phyloP scores from a whole-genome alignment of 768 basidiomycete genomes.

The Boletus sp. region DNA sequence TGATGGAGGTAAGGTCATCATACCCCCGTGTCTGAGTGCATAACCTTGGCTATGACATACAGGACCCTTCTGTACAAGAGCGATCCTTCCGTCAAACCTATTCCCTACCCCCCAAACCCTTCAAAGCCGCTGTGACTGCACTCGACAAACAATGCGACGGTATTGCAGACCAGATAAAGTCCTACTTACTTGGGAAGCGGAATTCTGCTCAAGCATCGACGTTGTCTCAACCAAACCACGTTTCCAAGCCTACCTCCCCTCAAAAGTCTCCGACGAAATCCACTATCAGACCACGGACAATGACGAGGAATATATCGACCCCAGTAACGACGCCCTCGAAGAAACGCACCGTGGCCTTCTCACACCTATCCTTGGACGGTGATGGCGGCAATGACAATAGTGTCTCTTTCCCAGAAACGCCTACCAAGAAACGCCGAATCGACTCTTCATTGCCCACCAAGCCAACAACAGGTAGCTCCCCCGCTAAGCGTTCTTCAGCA shows the following conservation, averaged over 20 bases:
- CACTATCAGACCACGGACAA: constrained; percentile 12
- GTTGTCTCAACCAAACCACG: not conserved
- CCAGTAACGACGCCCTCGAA: constrained; percentile 18
- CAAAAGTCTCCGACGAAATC: constrained; percentile 23
- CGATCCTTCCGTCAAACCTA: constrained; percentile 18
- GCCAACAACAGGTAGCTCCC: constrained; percentile 12
- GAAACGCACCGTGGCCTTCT: constrained; percentile 34
- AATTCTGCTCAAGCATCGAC: not conserved
- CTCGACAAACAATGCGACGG: constrained; percentile 27
- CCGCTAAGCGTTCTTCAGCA: constrained; percentile 3
- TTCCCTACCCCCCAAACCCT: constrained; percentile 9
- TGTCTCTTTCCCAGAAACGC: constrained; percentile 38
- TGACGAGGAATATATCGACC: not conserved
- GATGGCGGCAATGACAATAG: constrained; percentile 27
- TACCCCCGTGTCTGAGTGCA: not conserved
- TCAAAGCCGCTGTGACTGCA: constrained; percentile 20
- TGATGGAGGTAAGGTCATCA: constrained; percentile 33
- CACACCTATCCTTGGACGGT: constrained; percentile 6
- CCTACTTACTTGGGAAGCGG: constrained; percentile 3
- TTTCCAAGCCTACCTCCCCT: constrained; percentile 7
- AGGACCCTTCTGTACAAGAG: constrained; percentile 25
- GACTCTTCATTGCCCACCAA: constrained; percentile 18
- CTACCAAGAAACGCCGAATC: constrained; percentile 41
- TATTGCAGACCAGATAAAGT: constrained; percentile 25
- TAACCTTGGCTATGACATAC: not conserved